Percentiles rank a stretch among this genome's conserved stretches.
These are phyloP conservation scores for Scutellaria galericulata DNA, from an alignment of 257 asterid species.

Conservation along the genomic window DNA sequence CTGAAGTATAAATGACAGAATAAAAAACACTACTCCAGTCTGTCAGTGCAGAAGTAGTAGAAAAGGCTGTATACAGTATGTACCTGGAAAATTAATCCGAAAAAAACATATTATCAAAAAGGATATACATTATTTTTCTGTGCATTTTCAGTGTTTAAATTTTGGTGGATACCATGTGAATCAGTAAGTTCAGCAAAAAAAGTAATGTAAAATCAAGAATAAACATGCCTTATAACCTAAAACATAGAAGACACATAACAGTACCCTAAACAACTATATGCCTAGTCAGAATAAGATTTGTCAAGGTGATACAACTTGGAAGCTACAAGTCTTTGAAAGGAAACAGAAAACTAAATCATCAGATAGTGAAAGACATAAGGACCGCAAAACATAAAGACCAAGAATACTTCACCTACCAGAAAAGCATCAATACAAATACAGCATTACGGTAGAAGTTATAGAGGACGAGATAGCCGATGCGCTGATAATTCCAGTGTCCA, in stretches of 20 bases:
- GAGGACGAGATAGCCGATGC: conserved; percentile 89
- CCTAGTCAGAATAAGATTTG: conserved; percentile 9
- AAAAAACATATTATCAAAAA: conserved; percentile 21
- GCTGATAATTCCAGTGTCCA: conserved; percentile 98
- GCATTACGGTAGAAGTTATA: conserved; percentile 98
- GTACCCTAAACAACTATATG: conserved; percentile 14
- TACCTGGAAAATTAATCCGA: conserved; percentile 59
- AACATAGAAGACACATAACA: neutral
- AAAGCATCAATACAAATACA: conserved; percentile 94
- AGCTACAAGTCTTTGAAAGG: conserved; percentile 11
- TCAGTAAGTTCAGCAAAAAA: conserved; percentile 20
- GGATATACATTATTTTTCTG: neutral
- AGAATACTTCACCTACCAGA: conserved; percentile 67
- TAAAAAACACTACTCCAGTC: conserved; percentile 98
- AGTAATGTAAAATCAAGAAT: conserved; percentile 13
- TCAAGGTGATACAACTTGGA: conserved; percentile 2
- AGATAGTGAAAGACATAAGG: conserved; percentile 15
- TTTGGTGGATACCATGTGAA: conserved; percentile 16
- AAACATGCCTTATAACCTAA: conserved; percentile 23
- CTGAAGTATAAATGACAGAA: conserved; percentile 87
- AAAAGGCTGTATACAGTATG: conserved; percentile 83
- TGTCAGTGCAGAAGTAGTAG: conserved; percentile 93
- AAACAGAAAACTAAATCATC: conserved; percentile 14
- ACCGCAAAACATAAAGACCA: conserved; percentile 1
- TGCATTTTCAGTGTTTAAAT: neutral